Evolutionary conservation across 169 alveolate genomes (phyloP), one percentile per base, ranked within the genome.

Genomic region (Plasmodium coatneyi): DNA sequence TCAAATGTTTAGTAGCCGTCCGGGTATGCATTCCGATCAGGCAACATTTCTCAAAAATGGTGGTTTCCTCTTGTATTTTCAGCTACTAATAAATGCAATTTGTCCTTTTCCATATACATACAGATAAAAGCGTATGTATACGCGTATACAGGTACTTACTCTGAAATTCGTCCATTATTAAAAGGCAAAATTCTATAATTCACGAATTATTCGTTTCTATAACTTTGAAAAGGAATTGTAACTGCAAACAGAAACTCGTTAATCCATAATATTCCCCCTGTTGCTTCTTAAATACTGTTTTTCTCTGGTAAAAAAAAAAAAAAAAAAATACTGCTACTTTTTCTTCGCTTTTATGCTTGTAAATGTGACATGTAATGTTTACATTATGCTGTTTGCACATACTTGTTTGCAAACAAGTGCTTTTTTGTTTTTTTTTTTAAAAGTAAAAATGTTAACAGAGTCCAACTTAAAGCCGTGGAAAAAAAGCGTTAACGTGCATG

Each of bases 101-200:
- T 66, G 12, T 32, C 30, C 16, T 66, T 66, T 66, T 66, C 1
- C 36, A 25, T 66, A 66, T 66, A 66, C 36, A 66, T 66, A 28
- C 19, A 49, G 60, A 72, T 72, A 72, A 19, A 25, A 72, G 22
- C 25, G 46, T 16, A 34, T 72, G 10, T 3, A 72, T 76, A 66
- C 5, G 28, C n/a, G 36, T 66, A 66, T 66, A 25, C 36, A 66
- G 1, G 36, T 66, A 9, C 60, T 52, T 86, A 86, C 93, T 86
- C 80, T 86, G 93, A 86, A 86, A 86, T 70, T 86, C 93, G 60
- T 86, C 93, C 93, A 86, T 86, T 76, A 86, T 86, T 49, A 32
- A 14, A 10, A 28, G 70, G 82, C 22, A 39, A 39, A 71, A 83
- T 71, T 71, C 41, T n/a, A 43, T 41, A 83, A 83, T 41, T 70